Base-by-base conservation (phyloP, 208 protist genomes). In the Trypanosoma lewisi region DNA sequence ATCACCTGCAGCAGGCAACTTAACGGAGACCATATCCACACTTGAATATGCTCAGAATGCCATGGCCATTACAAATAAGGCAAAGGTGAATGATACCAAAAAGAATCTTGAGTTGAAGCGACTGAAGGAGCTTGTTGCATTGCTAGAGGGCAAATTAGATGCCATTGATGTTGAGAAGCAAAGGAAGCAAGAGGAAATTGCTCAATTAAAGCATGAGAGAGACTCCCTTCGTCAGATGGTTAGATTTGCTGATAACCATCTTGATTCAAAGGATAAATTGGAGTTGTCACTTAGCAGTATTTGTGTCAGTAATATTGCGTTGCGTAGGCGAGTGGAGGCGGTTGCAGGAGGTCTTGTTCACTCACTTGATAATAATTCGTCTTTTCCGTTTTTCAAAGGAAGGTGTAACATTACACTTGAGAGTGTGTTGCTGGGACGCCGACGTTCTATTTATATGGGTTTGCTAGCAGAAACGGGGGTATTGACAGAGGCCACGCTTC, bases 31-130 rank as follows among this genome's bases (percentile, higher is more conserved):
- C 30, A 76, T 87, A 25, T 89, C 83, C 34, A 93, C 82, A 11
- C 61, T 93, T n/a, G 82, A 93, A 65, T 93, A 93, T 68, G 87
- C 87, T 6, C 78, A 70, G 54, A 89, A 88, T 62, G 84, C 84
- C 37, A 85, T 88, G 77, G 82, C 82, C 23, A 92, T 92, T 54
- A 92, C 80, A 17, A 92, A 92, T 50, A 82, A 85, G 52, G 83
- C 71, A 11, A 73, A 59, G 30, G 66, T 89, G 6, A 96, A 96
- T 63, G 78, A 77, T 34, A 62, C 71, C 0, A 74, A 77, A 36
- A 80, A 82, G 58, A 74, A 62, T 39, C 52, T 92, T 25, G 86
- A 92, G 37, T n/a, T 91, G 33, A 89, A 90, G 63, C 73, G 83
- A 39, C 69, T 96, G 41, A 92, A 78, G 56, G 65, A 66, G 4